Evolutionary conservation across 305 asterid genomes (phyloP).

Genomic region (Fraxinus xanthoxyloides): DNA sequence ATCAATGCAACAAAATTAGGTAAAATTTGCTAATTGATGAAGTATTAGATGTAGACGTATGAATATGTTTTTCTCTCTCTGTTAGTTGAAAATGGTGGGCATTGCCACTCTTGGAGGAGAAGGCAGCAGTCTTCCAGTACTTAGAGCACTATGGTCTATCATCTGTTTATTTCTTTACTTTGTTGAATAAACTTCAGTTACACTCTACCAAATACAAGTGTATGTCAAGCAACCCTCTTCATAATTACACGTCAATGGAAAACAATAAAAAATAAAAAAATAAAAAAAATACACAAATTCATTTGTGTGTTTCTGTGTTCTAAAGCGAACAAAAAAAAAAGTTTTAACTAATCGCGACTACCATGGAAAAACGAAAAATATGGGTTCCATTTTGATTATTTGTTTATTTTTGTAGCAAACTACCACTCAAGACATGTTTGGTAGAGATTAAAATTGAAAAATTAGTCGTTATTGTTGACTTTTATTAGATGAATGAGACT

Average conservation of each 20-base stretch:
- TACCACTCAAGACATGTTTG: too few species aligned
- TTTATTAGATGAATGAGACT: too few species aligned
- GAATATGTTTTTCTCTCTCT: not conserved
- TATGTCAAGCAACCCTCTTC: not conserved
- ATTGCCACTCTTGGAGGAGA: conserved; percentile 30
- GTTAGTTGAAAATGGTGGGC: conserved; percentile 30
- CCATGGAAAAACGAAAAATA: not conserved
- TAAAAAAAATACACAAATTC: not conserved
- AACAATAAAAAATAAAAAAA: not conserved
- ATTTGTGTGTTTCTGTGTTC: not conserved
- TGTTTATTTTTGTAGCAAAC: not conserved
- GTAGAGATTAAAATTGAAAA: too few species aligned
- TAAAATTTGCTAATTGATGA: not conserved
- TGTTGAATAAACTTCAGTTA: conserved; percentile 24
- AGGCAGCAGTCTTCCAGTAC: conserved; percentile 23
- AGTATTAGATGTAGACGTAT: not conserved
- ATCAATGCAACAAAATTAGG: not conserved
- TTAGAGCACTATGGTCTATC: not conserved
- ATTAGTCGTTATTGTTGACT: too few species aligned
- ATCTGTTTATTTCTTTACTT: not conserved
- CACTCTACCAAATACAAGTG: conserved; percentile 39
- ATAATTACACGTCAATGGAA: not conserved
- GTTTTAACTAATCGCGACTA: not conserved
- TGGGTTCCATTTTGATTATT: not conserved
- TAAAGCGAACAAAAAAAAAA: not conserved